These are phyloP conservation scores for Tricholoma matsutake DNA, from an alignment of 768 basidiomycete species.

Conservation along the genomic window DNA sequence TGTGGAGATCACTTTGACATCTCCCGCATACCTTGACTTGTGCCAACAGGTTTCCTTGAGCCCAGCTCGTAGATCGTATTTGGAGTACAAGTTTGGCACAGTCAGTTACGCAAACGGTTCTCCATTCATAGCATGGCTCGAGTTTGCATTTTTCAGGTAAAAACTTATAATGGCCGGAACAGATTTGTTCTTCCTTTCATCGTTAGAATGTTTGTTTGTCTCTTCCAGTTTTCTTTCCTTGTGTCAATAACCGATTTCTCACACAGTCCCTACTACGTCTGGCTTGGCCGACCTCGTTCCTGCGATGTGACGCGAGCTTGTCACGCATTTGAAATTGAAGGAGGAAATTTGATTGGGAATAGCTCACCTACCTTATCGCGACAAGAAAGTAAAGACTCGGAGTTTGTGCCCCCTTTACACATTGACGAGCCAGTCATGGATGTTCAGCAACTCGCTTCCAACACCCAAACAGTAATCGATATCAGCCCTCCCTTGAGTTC, in stretches of 20 bases:
- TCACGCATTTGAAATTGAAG: constrained; percentile 60
- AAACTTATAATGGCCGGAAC: constrained; percentile 72
- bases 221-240: not conserved
- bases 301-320: constrained; percentile 54
- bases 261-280: constrained; percentile 66
- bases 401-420: constrained; percentile 38
- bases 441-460: constrained; percentile 19
- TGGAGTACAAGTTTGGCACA: constrained; percentile 78
- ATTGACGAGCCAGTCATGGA: constrained; percentile 37
- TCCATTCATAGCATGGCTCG: not conserved
- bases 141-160: constrained; percentile 35
- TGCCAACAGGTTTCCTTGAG: constrained; percentile 40
- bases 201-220: constrained; percentile 57
- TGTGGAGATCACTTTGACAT: constrained; percentile 13
- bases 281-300: constrained; percentile 65
- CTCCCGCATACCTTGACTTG: not conserved
- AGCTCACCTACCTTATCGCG: constrained; percentile 37
- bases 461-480: constrained; percentile 33
- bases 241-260: not conserved
- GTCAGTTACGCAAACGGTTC: constrained; percentile 28
- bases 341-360: constrained; percentile 56
- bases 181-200: constrained; percentile 64
- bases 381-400: constrained; percentile 31
- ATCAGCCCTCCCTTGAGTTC: constrained; percentile 54
- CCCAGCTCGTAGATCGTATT: constrained; percentile 62